These are phyloP conservation scores for Aspergillus uvarum DNA, from an alignment of 2,329 filamentous ascomycete genomes.

Conservation along the genomic window DNA sequence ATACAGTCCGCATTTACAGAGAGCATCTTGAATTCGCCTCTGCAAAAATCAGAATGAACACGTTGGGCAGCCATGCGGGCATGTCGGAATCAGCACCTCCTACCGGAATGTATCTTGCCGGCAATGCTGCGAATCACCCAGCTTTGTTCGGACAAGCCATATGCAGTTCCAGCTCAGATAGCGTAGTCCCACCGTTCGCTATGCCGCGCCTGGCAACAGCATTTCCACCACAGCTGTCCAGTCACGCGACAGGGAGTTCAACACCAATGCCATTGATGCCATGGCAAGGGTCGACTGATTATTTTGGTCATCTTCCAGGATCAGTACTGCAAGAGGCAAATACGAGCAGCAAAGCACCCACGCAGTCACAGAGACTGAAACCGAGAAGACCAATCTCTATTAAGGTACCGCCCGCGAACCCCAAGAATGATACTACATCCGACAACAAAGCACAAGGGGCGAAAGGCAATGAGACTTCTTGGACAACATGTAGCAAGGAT, in stretches of 20 bases:
- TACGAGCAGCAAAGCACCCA: neutral
- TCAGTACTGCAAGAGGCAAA: neutral
- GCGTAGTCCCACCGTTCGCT: neutral
- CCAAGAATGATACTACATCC: neutral
- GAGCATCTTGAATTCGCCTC: constrained; percentile 34
- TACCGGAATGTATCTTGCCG: neutral
- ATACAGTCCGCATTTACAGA: constrained; percentile 36
- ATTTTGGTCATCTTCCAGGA: neutral
- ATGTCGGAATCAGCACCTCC: neutral
- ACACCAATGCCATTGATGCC: neutral
- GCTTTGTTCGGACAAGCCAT: neutral
- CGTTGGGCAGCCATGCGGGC: constrained; percentile 3
- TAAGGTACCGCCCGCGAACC: neutral
- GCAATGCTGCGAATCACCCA: neutral
- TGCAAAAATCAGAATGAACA: constrained; percentile 12
- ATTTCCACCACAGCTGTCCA: neutral
- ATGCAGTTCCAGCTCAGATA: constrained; percentile 3
- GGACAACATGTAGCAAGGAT: constrained; percentile 10
- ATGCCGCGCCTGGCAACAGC: neutral
- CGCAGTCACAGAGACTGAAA: neutral
- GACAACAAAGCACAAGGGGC: neutral
- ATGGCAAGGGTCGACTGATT: neutral
- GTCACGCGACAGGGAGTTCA: neutral
- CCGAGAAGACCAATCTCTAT: neutral
- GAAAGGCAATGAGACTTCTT: constrained; percentile 1